Conservation (phyloP, 176 grass and related monocot genomes). For the Tuctoria greenei region DNA sequence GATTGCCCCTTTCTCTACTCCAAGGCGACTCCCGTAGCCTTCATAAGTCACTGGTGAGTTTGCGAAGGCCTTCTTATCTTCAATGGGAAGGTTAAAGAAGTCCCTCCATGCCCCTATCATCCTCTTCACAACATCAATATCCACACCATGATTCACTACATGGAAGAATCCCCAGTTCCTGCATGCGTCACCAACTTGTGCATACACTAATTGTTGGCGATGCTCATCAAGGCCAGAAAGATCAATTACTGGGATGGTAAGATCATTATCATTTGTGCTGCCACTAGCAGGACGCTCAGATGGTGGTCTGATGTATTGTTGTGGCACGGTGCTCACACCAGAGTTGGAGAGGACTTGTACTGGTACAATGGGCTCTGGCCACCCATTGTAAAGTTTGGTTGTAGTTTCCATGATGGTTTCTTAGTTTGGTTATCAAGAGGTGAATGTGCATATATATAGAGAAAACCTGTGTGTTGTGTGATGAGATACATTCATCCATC, state of each 20-base stretch:
- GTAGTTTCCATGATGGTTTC: constrained; percentile 16
- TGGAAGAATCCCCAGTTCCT: constrained; percentile 83
- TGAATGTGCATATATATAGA: constrained; percentile 32
- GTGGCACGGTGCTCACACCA: constrained; percentile 36
- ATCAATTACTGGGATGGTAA: constrained; percentile 59
- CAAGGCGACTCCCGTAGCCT: constrained; percentile 75
- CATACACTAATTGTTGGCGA: constrained; percentile 3
- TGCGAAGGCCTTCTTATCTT: constrained; percentile 49
- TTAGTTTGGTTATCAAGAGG: constrained; percentile 13
- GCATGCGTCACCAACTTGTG: constrained; percentile 51
- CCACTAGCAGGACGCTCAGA: constrained; percentile 30
- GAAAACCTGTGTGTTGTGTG: background rate
- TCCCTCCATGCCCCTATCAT: constrained; percentile 60
- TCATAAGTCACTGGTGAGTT: constrained; percentile 66
- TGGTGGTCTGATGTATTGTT: constrained; percentile 54
- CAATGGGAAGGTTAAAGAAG: constrained; percentile 61
- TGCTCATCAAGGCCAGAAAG: constrained; percentile 22
- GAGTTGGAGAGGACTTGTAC: constrained; percentile 55
- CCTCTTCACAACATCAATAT: constrained; percentile 20
- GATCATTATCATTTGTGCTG: background rate
- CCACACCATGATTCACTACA: constrained; percentile 62
- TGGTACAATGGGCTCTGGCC: constrained; percentile 64
- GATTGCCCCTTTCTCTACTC: constrained; percentile 60
- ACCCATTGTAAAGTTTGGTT: constrained; percentile 17
- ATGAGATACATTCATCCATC: background rate